Conservation (phyloP, 2,329 filamentous ascomycete genomes). For the Tolypocladium amazonense region DNA sequence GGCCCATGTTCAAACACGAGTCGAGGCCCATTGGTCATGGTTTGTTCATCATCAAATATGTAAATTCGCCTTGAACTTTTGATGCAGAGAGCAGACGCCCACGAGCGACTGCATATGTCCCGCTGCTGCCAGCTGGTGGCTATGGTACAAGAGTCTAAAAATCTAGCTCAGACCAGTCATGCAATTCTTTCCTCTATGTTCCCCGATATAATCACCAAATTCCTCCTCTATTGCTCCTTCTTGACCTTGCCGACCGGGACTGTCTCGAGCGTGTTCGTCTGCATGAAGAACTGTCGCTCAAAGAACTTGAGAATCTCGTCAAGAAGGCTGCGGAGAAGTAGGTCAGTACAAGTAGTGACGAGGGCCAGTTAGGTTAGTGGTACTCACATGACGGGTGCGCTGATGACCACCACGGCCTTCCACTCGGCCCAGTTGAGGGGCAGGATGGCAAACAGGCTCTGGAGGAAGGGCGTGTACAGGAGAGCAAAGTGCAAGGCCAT, state of each 20-base stretch:
- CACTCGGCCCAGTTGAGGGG: conserved; percentile 81
- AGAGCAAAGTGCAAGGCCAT: conserved; percentile 95
- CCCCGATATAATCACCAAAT: conserved; percentile 7
- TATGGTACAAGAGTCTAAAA: conserved; percentile 20
- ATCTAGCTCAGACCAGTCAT: conserved; percentile 12
- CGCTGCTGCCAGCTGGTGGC: conserved; percentile 3
- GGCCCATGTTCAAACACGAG: neutral
- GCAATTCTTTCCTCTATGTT: conserved; percentile 7
- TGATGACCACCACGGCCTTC: conserved; percentile 83
- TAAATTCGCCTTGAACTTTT: neutral
- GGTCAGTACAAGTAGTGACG: conserved; percentile 11
- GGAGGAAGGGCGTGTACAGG: conserved; percentile 82
- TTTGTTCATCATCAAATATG: neutral
- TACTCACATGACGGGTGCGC: conserved; percentile 83
- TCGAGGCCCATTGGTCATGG: neutral
- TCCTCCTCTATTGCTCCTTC: conserved; percentile 38
- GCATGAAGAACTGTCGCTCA: conserved; percentile 58
- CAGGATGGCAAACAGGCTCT: conserved; percentile 81
- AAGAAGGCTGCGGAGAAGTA: conserved; percentile 45
- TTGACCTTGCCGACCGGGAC: conserved; percentile 33
- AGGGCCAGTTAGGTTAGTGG: neutral
- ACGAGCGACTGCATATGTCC: neutral
- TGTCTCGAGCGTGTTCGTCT: conserved; percentile 30
- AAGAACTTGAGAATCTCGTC: conserved; percentile 75
- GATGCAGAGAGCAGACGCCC: neutral